A percentile compares a stretch with the other conserved stretches of the same genome.
Evolutionary conservation across 73 alveolate genomes (phyloP).

Genomic region (Uronychia setigera): DNA sequence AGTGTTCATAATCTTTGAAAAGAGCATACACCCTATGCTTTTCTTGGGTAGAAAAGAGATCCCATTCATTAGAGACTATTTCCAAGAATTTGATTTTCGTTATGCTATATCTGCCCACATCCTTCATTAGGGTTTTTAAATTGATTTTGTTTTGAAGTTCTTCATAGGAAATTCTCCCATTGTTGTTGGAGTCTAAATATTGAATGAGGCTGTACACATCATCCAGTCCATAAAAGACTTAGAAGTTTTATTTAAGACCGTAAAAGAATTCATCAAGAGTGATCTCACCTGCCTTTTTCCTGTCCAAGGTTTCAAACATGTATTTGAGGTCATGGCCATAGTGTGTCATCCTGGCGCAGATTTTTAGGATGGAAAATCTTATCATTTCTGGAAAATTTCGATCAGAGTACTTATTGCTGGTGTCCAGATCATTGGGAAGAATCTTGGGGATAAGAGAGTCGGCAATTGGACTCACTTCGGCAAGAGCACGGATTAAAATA

Average conservation of each 20-base stretch:
- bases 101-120: too few species aligned
- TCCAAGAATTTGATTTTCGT: too few species aligned
- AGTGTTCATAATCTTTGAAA: background rate
- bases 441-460: background rate
- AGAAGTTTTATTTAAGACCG: background rate
- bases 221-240: background rate
- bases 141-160: too few species aligned
- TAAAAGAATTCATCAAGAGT: background rate
- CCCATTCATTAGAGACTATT: background rate
- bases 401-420: background rate
- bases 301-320: background rate
- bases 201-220: background rate
- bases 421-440: background rate
- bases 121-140: too few species aligned
- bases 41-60: background rate
- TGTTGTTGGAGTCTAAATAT: background rate
- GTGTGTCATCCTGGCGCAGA: background rate
- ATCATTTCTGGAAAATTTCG: background rate
- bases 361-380: background rate
- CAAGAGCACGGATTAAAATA: background rate
- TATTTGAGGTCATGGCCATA: background rate
- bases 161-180: background rate
- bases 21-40: background rate
- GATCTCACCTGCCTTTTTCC: background rate
- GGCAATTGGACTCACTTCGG: background rate